Conservation (phyloP, 768 basidiomycete genomes). For the Boletus fagicola region DNA sequence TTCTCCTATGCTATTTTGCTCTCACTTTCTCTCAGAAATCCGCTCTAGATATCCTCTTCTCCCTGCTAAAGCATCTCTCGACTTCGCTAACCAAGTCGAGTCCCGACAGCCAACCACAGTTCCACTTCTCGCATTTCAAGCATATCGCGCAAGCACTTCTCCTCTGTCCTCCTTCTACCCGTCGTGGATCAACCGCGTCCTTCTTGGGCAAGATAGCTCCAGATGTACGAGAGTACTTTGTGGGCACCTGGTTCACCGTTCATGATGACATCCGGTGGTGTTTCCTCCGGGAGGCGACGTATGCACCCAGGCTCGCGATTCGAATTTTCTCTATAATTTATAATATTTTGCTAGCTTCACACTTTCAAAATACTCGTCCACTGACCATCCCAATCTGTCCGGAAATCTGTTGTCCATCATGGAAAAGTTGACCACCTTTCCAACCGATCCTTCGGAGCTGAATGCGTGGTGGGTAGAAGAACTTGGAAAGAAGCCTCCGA, state of each 20-base stretch:
- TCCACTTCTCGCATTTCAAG: constrained; percentile 67
- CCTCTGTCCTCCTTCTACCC: constrained; percentile 54
- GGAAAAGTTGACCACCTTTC: constrained; percentile 70
- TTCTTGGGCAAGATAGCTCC: constrained; percentile 44
- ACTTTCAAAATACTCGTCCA: constrained; percentile 28
- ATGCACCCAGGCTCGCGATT: constrained; percentile 20
- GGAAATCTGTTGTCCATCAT: constrained; percentile 63
- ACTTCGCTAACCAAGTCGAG: constrained; percentile 49
- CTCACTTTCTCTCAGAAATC: constrained; percentile 48
- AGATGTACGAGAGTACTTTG: constrained; percentile 63
- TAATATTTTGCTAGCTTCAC: constrained; percentile 14
- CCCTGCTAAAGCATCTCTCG: constrained; percentile 76
- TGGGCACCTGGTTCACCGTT: constrained; percentile 71
- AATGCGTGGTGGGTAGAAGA: constrained; percentile 80
- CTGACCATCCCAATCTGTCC: constrained; percentile 38
- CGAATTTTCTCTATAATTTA: neutral
- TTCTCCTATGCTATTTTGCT: neutral
- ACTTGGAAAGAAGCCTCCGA: constrained; percentile 55
- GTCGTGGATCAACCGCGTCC: constrained; percentile 18
- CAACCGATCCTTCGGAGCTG: constrained; percentile 63
- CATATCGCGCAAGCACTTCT: constrained; percentile 61
- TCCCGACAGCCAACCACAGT: constrained; percentile 52
- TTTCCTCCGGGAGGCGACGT: constrained; percentile 80
- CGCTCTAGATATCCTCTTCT: constrained; percentile 72
- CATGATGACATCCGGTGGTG: constrained; percentile 87